Evolutionary conservation across 2,329 filamentous ascomycete genomes (phyloP).

Genomic region (Aspergillus awamori): DNA sequence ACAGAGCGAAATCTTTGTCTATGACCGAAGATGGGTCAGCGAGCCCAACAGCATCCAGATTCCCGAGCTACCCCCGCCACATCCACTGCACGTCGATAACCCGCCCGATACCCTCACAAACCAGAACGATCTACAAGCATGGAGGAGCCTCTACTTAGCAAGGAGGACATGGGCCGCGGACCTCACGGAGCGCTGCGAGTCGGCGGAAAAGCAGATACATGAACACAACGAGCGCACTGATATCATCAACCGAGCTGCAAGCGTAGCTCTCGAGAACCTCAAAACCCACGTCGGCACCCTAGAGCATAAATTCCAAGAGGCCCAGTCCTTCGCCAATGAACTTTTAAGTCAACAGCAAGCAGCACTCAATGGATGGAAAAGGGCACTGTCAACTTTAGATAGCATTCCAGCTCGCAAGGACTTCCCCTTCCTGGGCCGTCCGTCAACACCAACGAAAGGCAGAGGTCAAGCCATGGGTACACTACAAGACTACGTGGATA

Average conservation of each 20-base stretch:
- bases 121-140: slow-evolving; percentile 79
- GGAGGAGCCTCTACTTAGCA: slow-evolving; percentile 82
- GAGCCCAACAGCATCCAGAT: slow-evolving; percentile 53
- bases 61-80: slow-evolving; percentile 55
- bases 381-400: slow-evolving; percentile 40
- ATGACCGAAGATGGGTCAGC: slow-evolving; percentile 74
- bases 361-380: slow-evolving; percentile 49
- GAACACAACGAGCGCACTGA: slow-evolving; percentile 51
- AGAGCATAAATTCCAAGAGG: slow-evolving; percentile 50
- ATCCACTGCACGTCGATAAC: slow-evolving; percentile 61
- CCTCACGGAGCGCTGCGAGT: slow-evolving; percentile 69
- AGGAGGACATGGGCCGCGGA: slow-evolving; percentile 77
- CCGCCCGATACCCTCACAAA: slow-evolving; percentile 81
- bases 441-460: slow-evolving; percentile 44
- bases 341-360: slow-evolving; percentile 48
- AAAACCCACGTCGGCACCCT: slow-evolving; percentile 51
- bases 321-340: slow-evolving; percentile 50
- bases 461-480: slow-evolving; percentile 57
- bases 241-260: slow-evolving; percentile 73
- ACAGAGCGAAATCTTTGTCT: slow-evolving; percentile 87
- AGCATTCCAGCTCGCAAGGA: slow-evolving; percentile 49
- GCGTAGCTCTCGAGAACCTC: slow-evolving; percentile 80
- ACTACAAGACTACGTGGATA: slow-evolving; percentile 75
- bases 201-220: slow-evolving; percentile 64
- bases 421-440: slow-evolving; percentile 45